These are phyloP conservation scores for Sporisorium iseilematis-ciliati DNA, from an alignment of 1,284 basidiomycete genomes.

Conservation along the genomic window DNA sequence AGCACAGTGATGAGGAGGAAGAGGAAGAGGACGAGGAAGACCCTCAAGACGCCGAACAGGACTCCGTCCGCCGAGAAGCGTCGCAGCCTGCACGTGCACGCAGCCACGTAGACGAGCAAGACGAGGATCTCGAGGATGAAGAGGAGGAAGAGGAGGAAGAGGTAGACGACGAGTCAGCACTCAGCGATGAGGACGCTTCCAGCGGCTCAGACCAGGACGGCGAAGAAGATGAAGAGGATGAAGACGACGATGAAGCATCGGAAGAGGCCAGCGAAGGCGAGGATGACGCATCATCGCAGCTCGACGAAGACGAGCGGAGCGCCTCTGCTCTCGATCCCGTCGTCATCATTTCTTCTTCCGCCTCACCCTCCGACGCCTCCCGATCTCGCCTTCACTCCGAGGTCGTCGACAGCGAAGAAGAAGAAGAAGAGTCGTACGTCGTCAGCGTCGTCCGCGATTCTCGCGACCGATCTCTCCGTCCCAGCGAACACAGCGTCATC, in stretches of 20 bases:
- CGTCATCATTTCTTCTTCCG: conserved; percentile 15
- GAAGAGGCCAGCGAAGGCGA: background rate
- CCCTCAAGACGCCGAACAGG: conserved; percentile 6
- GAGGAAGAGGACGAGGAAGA: conserved; percentile 5
- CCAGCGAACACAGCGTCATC: conserved; percentile 18
- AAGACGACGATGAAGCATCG: background rate
- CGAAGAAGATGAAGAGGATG: background rate
- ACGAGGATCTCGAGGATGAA: conserved; percentile 11
- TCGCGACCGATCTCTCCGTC: conserved; percentile 17
- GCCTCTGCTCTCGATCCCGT: conserved; percentile 6
- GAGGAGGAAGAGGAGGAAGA: conserved; percentile 12
- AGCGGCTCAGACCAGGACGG: conserved; percentile 7
- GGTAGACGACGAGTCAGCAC: conserved; percentile 2
- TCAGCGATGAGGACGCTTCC: conserved; percentile 3
- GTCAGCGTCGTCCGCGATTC: conserved; percentile 30
- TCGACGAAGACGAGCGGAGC: conserved; percentile 13
- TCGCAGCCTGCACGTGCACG: conserved; percentile 6
- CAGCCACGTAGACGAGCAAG: conserved; percentile 8
- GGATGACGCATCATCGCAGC: conserved; percentile 12
- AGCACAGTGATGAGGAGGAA: background rate
- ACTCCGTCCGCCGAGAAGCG: conserved; percentile 6
- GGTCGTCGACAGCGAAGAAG: background rate
- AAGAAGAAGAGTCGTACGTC: conserved; percentile 14
- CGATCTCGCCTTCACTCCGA: background rate
- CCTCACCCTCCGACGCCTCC: conserved; percentile 8